phyloP scores from a whole-genome alignment of 2,329 filamentous ascomycete species.

The Ploettnerulaceae sp. region DNA sequence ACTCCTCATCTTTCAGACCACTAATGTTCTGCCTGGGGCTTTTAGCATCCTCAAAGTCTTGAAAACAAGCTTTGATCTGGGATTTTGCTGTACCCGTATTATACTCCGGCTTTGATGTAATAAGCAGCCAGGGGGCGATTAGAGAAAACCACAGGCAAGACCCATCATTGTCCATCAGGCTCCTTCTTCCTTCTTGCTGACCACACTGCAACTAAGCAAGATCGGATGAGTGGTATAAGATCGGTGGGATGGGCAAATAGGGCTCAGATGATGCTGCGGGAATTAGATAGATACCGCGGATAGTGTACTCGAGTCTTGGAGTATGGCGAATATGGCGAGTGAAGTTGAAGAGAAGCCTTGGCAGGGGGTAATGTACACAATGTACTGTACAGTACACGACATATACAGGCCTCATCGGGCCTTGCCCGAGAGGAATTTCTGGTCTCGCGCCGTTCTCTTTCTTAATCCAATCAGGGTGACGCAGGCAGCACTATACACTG shows the following conservation, averaged over 20 bases:
- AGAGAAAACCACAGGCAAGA: too few relatives aligned
- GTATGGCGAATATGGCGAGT: neutral
- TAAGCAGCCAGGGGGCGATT: too few relatives aligned
- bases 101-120: too few relatives aligned
- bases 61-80: too few relatives aligned
- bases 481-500: too few relatives aligned
- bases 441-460: neutral
- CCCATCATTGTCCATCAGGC: neutral
- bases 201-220: neutral
- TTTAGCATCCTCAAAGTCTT: too few relatives aligned
- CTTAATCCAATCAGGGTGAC: too few relatives aligned
- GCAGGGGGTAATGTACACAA: too few relatives aligned
- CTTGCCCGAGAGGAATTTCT: neutral
- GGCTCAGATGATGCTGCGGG: neutral
- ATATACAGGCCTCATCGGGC: neutral
- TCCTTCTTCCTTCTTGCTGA: neutral
- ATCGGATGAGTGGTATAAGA: neutral
- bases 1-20: neutral
- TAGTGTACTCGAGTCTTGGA: neutral
- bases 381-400: too few relatives aligned
- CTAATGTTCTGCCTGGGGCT: too few relatives aligned
- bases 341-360: neutral
- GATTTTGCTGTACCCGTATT: too few relatives aligned
- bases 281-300: neutral
- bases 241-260: neutral